Evolutionary conservation across 495 filamentous ascomycete genomes (phyloP).

Genomic region (Penicillium waksmanii): DNA sequence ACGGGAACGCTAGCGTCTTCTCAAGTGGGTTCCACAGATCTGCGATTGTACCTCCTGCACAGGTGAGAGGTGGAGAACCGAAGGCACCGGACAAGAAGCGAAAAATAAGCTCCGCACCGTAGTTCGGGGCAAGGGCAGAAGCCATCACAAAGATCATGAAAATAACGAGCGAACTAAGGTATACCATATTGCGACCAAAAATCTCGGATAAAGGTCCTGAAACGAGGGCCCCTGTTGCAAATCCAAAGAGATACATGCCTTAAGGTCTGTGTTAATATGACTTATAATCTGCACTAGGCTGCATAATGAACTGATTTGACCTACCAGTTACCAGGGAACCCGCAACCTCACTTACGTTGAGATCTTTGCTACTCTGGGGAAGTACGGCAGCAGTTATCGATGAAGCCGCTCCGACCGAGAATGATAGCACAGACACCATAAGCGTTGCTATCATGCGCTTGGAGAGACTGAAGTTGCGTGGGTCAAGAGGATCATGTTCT

Average conservation of each 20-base stretch:
- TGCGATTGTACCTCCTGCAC: slow-evolving; percentile 54
- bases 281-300: background rate
- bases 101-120: slow-evolving; percentile 53
- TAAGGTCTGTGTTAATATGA: slow-evolving; percentile 1
- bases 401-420: slow-evolving; percentile 54
- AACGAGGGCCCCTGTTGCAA: slow-evolving; percentile 59
- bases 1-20: slow-evolving; percentile 50
- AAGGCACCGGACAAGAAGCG: slow-evolving; percentile 58
- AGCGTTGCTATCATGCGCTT: slow-evolving; percentile 47
- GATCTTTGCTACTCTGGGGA: slow-evolving; percentile 46
- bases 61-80: slow-evolving; percentile 55
- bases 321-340: slow-evolving; percentile 46
- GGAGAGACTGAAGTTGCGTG: slow-evolving; percentile 55
- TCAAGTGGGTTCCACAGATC: slow-evolving; percentile 57
- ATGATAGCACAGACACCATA: slow-evolving; percentile 55
- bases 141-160: slow-evolving; percentile 60
- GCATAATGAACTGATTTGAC: background rate
- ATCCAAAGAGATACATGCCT: slow-evolving; percentile 65
- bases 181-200: slow-evolving; percentile 50
- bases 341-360: slow-evolving; percentile 54
- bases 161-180: slow-evolving; percentile 52
- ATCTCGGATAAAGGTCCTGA: slow-evolving; percentile 60
- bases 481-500: slow-evolving; percentile 57
- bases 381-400: slow-evolving; percentile 54
- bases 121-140: slow-evolving; percentile 52